Conservation (phyloP, 2,329 filamentous ascomycete genomes). For the Monosporascus sp. region DNA sequence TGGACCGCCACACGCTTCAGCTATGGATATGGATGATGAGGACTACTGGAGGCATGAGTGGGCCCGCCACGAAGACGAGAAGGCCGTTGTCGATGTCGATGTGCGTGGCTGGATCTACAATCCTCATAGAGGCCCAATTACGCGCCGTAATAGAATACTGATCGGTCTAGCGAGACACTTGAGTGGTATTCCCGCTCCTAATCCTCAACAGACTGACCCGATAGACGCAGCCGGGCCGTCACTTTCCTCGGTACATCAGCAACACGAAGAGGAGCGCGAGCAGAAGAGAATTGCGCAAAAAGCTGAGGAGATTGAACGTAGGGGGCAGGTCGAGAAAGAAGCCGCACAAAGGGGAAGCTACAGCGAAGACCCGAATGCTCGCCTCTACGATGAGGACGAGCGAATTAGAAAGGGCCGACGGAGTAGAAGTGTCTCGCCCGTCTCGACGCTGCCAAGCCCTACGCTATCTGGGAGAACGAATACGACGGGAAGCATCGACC, state of each 20-base stretch:
- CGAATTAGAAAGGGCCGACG: constrained; percentile 28
- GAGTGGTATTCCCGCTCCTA: constrained; percentile 75
- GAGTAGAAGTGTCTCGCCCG: constrained; percentile 8
- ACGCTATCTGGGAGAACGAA: constrained; percentile 32
- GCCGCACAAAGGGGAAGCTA: constrained; percentile 67
- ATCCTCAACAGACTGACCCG: constrained; percentile 30
- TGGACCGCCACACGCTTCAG: constrained; percentile 34
- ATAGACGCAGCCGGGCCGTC: constrained; percentile 12
- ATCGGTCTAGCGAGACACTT: constrained; percentile 82
- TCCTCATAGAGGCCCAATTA: constrained; percentile 79
- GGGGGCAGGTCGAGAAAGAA: constrained; percentile 65
- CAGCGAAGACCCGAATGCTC: constrained; percentile 50
- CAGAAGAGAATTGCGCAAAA: constrained; percentile 67
- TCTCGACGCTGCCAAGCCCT: constrained; percentile 39
- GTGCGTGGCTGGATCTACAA: constrained; percentile 93
- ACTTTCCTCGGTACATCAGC: constrained; percentile 30
- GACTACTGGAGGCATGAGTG: constrained; percentile 76
- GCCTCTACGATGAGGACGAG: constrained; percentile 40
- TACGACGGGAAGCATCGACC: constrained; percentile 39
- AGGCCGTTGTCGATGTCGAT: constrained; percentile 87
- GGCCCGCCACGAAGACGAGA: constrained; percentile 74
- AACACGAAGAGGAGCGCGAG: constrained; percentile 46
- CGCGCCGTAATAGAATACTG: constrained; percentile 77
- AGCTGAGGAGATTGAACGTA: constrained; percentile 69
- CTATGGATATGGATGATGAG: constrained; percentile 48